Percentiles rank a stretch among this genome's conserved stretches.
These are phyloP conservation scores for Raphanus sativus DNA, from an alignment of 345 rosid species.

Conservation along the genomic window DNA sequence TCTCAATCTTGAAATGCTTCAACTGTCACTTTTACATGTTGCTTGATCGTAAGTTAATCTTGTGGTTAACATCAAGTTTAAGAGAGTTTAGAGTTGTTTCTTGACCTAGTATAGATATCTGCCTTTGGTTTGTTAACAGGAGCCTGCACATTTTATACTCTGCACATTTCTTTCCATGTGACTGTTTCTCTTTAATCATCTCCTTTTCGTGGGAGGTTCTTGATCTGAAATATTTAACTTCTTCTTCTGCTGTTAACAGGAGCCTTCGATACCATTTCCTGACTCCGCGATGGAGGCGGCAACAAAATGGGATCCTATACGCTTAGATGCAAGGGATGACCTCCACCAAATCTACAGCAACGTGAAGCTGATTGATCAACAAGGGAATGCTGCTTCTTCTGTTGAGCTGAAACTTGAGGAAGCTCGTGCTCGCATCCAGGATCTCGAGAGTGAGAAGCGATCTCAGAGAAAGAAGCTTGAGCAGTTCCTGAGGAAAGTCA, in stretches of 20 bases:
- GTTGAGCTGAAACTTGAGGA: slow-evolving; percentile 67
- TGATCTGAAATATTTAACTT: too few species aligned
- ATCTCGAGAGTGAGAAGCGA: slow-evolving; percentile 68
- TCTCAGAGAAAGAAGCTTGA: slow-evolving; percentile 80
- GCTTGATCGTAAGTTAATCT: background rate
- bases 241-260: slow-evolving; percentile 43
- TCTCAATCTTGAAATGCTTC: background rate
- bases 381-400: slow-evolving; percentile 57
- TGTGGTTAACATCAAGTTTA: slow-evolving; percentile 14
- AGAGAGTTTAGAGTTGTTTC: slow-evolving; percentile 3
- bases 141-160: too few species aligned
- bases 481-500: slow-evolving; percentile 77
- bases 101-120: background rate
- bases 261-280: slow-evolving; percentile 56
- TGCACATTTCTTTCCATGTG: too few species aligned
- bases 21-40: background rate
- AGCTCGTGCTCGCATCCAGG: slow-evolving; percentile 56
- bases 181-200: too few species aligned
- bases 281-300: slow-evolving; percentile 78
- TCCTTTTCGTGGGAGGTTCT: too few species aligned
- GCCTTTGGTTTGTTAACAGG: too few species aligned
- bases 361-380: slow-evolving; percentile 51
- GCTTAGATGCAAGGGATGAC: slow-evolving; percentile 49
- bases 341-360: slow-evolving; percentile 47
- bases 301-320: slow-evolving; percentile 80